Base-by-base conservation (phyloP, 106 monocot genomes). In the Cymbidium sinense region DNA sequence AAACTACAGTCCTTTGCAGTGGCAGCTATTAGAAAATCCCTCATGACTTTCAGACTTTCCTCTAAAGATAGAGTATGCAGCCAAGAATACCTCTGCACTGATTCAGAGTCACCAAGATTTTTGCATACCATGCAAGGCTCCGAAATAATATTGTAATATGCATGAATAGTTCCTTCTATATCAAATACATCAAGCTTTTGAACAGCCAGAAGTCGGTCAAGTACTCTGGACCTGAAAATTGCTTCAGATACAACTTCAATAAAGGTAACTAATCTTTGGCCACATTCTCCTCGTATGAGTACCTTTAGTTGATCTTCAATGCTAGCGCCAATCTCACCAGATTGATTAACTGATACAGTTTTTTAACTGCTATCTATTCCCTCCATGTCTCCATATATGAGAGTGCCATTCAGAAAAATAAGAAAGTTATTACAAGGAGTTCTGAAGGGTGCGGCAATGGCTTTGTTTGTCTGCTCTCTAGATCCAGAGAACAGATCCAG, bases 1-100 rank as follows among this genome's bases (percentile, higher is more conserved):
- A 94, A 81, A 80, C 94, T 94, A 75, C 90, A 94, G 77, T 94
- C 96, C 69, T 98, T 98, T 64, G 94, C 91, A 64, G 94, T 94
- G 18, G 91, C 83, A 81, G 90, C 80, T 64, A 90, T 86, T 50
- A 94, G 75, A 83, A 82, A 94, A 19, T 88, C 84, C 76, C 81
- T 79, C 25, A 92, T 88, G 83, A 98, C 76, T 85, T 89, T 84
- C 34, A 84, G 44, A 31, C 88, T 90, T 77, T 86, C 76, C 43
- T 92, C 84, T 54, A 90, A 64, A 34, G 94, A 73, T 73, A 98
- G 77, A 75, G 85, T 84, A 84, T 94, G 96, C 47, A 98, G 67
- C 2, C 58, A 73, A 29, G 89, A 76, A 82, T 88, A 90, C 41
- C 61, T 78, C 51, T 79, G 70, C 29, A 76, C 65, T 7, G 83